Base-by-base conservation (phyloP, 2,329 filamentous ascomycete species). In the Neurospora sp. region DNA sequence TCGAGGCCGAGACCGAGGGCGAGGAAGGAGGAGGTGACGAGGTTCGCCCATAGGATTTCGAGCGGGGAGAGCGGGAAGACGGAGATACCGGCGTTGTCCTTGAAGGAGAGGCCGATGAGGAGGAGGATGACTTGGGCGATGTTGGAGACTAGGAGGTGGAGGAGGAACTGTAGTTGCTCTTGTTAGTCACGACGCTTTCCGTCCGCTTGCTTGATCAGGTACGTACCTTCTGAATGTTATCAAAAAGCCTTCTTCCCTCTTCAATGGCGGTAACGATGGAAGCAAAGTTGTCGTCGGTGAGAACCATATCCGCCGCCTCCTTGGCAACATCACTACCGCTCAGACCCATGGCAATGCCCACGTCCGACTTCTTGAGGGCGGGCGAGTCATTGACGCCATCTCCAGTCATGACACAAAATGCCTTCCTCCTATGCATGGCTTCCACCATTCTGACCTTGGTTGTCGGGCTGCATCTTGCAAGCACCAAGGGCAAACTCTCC, bases 241-340 rank as follows among this genome's bases (percentile, higher is more conserved):
- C 89, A 73, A 91, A 90, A 68, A 91, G 83, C 43, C 90, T 83
- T 58, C 90, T 86, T 13, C 90, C 90, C 78, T 92, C 89, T 77
- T 90, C 86, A 66, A 92, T 89, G 40, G 88, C 90, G n/a, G 87
- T 89, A 52, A 92, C 85, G 69, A 92, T 92, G 38, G 90, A 93
- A 11, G 93, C 91, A 77, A 96, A 96, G 80, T 96, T 94, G 79
- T 96, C 93, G 77, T 96, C 92, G 0, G 92, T 93, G 52, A 96
- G 82, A 62, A 96, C 91, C 86, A 96, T 95, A 76, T 96, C 93
- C 1, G 92, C 91, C 5, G 92, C 93, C 80, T 96, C 89, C 76
- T 92, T 92, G 72, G 90, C 90, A 19, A 92, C 90, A 75, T 92
- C 90, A 66, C 87, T 90, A n/a, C 90, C 90, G 66, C 87, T 85